Percentiles rank a stretch among this genome's conserved stretches.
Conservation (phyloP, 2,329 filamentous ascomycete genomes). For the Elsinoe necatrix region DNA sequence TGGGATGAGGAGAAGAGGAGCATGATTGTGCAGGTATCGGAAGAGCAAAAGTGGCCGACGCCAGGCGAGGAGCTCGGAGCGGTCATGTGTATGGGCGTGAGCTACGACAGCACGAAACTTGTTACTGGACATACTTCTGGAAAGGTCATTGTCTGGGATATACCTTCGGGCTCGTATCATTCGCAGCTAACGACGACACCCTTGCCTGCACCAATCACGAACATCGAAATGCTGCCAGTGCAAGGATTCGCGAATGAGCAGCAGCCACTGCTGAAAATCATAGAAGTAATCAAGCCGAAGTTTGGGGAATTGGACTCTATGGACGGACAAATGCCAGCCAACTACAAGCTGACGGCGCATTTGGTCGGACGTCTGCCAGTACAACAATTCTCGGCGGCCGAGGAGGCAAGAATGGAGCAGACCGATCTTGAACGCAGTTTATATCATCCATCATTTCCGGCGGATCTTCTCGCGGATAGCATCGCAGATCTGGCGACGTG, state of each 20-base stretch:
- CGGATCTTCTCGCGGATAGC: conserved; percentile 28
- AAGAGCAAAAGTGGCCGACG: conserved; percentile 28
- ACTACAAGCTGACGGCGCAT: conserved; percentile 59
- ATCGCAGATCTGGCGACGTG: conserved; percentile 27
- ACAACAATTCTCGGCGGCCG: conserved; percentile 28
- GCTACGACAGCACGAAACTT: conserved; percentile 72
- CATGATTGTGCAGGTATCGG: conserved; percentile 40
- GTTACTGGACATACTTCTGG: conserved; percentile 76
- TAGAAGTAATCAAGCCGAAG: conserved; percentile 70
- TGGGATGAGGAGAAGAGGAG: conserved; percentile 49
- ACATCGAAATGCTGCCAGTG: conserved; percentile 64
- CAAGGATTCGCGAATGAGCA: conserved; percentile 37
- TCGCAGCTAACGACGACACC: conserved; percentile 53
- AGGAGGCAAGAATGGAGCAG: conserved; percentile 9
- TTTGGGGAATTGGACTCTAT: conserved; percentile 44
- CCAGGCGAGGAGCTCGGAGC: conserved; percentile 50
- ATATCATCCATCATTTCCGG: conserved; percentile 36
- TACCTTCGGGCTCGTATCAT: conserved; percentile 59
- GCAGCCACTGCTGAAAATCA: conserved; percentile 15
- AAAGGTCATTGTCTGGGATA: conserved; percentile 71
- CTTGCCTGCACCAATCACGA: conserved; percentile 74
- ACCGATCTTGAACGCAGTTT: conserved; percentile 35
- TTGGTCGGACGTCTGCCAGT: conserved; percentile 36
- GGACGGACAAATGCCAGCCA: conserved; percentile 39
- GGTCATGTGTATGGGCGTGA: conserved; percentile 60